Evolutionary conservation across 2,329 filamentous ascomycete genomes (phyloP).

Genomic region (Trichoderma aggressivum): DNA sequence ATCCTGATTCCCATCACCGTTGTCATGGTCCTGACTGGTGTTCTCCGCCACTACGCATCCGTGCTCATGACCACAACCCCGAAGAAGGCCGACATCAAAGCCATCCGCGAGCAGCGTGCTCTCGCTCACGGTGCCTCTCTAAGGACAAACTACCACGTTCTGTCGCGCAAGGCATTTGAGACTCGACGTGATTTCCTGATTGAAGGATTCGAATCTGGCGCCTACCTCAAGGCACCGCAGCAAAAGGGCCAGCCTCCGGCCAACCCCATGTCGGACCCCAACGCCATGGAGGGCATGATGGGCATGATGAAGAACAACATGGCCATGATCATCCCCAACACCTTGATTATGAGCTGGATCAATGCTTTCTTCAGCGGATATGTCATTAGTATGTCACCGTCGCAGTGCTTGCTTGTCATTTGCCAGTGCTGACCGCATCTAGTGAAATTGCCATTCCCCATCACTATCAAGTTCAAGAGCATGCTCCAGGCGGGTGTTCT

Average conservation of each 20-base stretch:
- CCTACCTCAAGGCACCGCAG: constrained; percentile 86
- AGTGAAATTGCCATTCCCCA: constrained; percentile 95
- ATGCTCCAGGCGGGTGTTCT: constrained; percentile 98
- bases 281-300: constrained; percentile 99
- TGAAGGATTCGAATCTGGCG: constrained; percentile 77
- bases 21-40: constrained; percentile 95
- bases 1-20: constrained; percentile 95
- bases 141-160: constrained; percentile 74
- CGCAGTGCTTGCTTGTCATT: background rate
- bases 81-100: constrained; percentile 72
- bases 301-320: constrained; percentile 99
- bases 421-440: constrained; percentile 23
- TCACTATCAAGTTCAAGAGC: constrained; percentile 98
- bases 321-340: constrained; percentile 99
- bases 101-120: constrained; percentile 81
- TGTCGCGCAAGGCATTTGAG: constrained; percentile 75
- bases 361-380: constrained; percentile 99
- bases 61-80: constrained; percentile 83
- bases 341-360: constrained; percentile 99
- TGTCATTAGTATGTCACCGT: constrained; percentile 71
- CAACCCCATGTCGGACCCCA: constrained; percentile 93
- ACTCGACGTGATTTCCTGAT: constrained; percentile 77
- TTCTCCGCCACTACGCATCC: constrained; percentile 93
- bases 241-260: constrained; percentile 79
- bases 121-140: constrained; percentile 82